Evolutionary conservation across 1,284 basidiomycete genomes (phyloP), one percentile per base, ranked within the genome.

Genomic region (Sanguinoderma infundibulare): DNA sequence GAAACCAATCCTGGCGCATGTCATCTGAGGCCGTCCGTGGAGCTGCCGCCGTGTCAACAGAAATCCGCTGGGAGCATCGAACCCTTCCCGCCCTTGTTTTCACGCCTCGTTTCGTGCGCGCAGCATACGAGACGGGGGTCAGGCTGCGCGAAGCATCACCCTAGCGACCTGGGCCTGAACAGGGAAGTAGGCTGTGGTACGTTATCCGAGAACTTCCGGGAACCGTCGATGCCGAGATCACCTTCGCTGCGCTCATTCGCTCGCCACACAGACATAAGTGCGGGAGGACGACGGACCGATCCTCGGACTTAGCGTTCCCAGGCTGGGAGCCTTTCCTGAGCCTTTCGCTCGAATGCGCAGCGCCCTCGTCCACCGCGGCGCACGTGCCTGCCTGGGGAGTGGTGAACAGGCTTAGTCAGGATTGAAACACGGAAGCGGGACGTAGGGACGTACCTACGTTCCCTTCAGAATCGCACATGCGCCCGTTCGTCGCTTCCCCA

Each of bases 11-110:
- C 32, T 59, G 51, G 17, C 49, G 24, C 55, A 36, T 42, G 58
- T 65, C 63, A 65, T 60, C 63, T 65, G 63, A 62, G 60, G 15
- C 36, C 40, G 32, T 47, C 30, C 52, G 40, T 62, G 63, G 60
- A 61, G 63, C 57, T 35, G 55, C 63, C 54, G 42, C 56, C 14
- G 42, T 26, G 28, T 26, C 10, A 15, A 46, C 24, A 46, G 34
- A 17, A 42, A 46, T 28, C 22, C 24, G 24, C 42, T 46, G 42
- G 24, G 42, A 46, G 42, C 24, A 15, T 28, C 42, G 35, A 47
- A 55, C 59, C 59, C 53, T 56, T 59, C 52, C 52, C 51, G 32
- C 42, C 46, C 51, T 36, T 52, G n/a, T 39, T 34, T 44, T 49
- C 15, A 15, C 40, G 58, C 62, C 53, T 63, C 62, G 59, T 58